These are phyloP conservation scores for Areca catechu DNA, from an alignment of 176 grass and related monocot genomes.

Conservation along the genomic window DNA sequence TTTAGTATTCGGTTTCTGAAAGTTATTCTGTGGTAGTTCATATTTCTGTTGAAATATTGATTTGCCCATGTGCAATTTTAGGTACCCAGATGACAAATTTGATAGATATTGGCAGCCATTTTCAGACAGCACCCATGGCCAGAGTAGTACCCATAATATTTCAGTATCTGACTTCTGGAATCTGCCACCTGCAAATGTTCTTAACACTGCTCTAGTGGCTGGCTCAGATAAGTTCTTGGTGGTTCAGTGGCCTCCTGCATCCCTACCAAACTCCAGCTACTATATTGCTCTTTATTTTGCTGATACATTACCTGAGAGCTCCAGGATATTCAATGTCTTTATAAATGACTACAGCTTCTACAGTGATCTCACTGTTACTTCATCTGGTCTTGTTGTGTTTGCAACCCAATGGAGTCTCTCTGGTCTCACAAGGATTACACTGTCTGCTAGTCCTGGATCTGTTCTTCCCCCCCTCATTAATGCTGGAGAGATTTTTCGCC, in stretches of 20 bases:
- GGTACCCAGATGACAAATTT: conserved; percentile 84
- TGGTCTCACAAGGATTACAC: conserved; percentile 56
- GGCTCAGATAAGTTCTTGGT: conserved; percentile 36
- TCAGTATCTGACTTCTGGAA: conserved; percentile 77
- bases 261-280: conserved; percentile 75
- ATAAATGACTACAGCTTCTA: conserved; percentile 77
- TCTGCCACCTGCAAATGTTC: conserved; percentile 58
- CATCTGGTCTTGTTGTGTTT: conserved; percentile 74
- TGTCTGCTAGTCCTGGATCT: conserved; percentile 30
- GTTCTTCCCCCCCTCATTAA: conserved; percentile 66
- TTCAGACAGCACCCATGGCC: conserved; percentile 36
- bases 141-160: conserved; percentile 80
- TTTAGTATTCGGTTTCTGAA: no score
- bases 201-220: conserved; percentile 68
- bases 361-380: conserved; percentile 37
- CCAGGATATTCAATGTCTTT: conserved; percentile 56
- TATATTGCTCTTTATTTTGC: conserved; percentile 92
- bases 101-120: conserved; percentile 84
- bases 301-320: conserved; percentile 56
- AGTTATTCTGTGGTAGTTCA: no score
- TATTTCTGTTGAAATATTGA: no score
- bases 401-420: conserved; percentile 74
- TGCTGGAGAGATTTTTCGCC: conserved; percentile 86
- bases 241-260: conserved; percentile 67
- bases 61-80: conserved; percentile 17